Percentiles rank a stretch among this genome's conserved stretches.
Evolutionary conservation across 345 rosid genomes (phyloP).

Genomic region (Brassica cretica): DNA sequence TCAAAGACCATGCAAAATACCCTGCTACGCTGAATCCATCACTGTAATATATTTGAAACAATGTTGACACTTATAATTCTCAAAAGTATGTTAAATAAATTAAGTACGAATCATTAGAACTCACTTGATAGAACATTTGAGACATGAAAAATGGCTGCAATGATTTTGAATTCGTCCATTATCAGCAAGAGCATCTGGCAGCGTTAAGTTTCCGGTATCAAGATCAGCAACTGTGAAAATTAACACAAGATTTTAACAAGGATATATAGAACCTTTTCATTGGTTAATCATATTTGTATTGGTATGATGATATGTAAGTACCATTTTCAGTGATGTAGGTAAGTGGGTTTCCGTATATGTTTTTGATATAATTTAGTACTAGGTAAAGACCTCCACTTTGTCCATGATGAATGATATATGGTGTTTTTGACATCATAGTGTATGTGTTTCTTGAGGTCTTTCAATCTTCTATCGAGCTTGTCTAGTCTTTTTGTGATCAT

Average conservation of each 20-base stretch:
- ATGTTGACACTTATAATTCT: neutral
- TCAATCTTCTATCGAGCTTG: too few relatives aligned
- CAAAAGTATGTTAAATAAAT: neutral
- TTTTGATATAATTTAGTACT: constrained; percentile 19
- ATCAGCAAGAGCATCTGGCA: constrained; percentile 25
- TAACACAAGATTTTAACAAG: neutral
- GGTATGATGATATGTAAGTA: neutral
- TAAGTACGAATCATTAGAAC: neutral
- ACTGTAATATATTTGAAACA: neutral
- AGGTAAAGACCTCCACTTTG: too few relatives aligned
- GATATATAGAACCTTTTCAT: neutral
- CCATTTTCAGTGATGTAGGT: constrained; percentile 39
- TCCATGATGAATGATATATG: too few relatives aligned
- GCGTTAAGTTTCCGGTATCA: constrained; percentile 14
- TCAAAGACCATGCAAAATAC: constrained; percentile 32
- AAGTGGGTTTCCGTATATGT: constrained; percentile 23
- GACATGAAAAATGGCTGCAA: constrained; percentile 36
- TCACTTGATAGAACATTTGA: constrained; percentile 29
- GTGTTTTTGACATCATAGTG: too few relatives aligned
- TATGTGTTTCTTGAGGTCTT: too few relatives aligned
- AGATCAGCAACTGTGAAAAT: constrained; percentile 24
- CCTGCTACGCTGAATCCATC: constrained; percentile 33
- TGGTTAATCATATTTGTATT: neutral
- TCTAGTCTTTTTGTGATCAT: too few relatives aligned
- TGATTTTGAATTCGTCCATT: constrained; percentile 24